Evolutionary conservation across 2,329 filamentous ascomycete genomes (phyloP).

Genomic region (Lecanicillium sp.): DNA sequence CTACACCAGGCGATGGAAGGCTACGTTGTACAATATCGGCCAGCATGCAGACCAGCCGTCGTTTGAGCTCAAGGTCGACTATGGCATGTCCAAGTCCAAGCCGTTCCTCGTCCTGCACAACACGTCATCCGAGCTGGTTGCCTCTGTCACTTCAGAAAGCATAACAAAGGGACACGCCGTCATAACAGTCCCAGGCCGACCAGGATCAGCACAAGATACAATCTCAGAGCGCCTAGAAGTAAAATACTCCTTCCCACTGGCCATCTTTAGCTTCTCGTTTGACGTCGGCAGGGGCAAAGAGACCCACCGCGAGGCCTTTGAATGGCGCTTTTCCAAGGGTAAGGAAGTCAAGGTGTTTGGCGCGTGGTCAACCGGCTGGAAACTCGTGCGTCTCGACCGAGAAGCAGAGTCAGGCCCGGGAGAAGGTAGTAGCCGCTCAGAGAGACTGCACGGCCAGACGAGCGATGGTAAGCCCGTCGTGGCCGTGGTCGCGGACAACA

Average conservation of each 20-base stretch:
- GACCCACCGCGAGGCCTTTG: conserved; percentile 1
- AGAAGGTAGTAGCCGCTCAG: neutral
- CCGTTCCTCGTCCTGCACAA: conserved; percentile 9
- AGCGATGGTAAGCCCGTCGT: conserved; percentile 32
- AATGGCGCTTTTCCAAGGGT: conserved; percentile 10
- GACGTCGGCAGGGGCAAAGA: neutral
- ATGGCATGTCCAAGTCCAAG: neutral
- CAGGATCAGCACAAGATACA: neutral
- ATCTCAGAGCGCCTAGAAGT: neutral
- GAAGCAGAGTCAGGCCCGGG: neutral
- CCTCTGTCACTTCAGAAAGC: conserved; percentile 5
- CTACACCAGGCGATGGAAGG: conserved; percentile 5
- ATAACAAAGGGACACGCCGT: conserved; percentile 3
- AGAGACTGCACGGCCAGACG: conserved; percentile 11
- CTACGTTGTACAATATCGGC: conserved; percentile 1
- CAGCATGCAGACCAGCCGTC: conserved; percentile 4
- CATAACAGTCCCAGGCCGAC: conserved; percentile 7
- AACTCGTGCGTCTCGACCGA: conserved; percentile 19
- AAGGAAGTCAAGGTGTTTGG: conserved; percentile 7
- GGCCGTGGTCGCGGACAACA: conserved; percentile 22
- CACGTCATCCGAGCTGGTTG: neutral
- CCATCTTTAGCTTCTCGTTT: conserved; percentile 5
- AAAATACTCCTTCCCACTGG: neutral
- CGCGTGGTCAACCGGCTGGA: conserved; percentile 22
- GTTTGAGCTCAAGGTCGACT: conserved; percentile 5